Evolutionary conservation across 352 stramenopile species (phyloP).

Genomic region (Pythium brassicae): DNA sequence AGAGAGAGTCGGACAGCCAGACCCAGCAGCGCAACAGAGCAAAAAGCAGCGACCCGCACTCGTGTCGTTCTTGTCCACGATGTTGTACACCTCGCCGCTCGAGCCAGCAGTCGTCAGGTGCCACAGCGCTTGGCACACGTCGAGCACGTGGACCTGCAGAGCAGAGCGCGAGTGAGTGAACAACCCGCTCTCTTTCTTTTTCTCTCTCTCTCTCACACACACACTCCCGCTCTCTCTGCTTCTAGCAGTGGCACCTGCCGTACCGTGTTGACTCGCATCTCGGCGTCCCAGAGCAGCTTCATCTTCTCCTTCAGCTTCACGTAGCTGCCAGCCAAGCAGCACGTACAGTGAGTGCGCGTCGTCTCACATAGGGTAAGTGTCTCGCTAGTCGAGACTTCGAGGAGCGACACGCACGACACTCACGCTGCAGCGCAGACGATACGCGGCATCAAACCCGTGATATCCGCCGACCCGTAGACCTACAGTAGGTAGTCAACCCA

Average conservation of each 20-base stretch:
- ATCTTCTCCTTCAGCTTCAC: slow-evolving; percentile 85
- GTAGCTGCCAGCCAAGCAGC: slow-evolving; percentile 34
- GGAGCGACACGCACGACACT: too few relatives aligned
- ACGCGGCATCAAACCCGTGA: slow-evolving; percentile 78
- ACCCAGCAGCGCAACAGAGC: background rate
- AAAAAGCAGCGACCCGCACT: slow-evolving; percentile 38
- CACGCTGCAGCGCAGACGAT: slow-evolving; percentile 83
- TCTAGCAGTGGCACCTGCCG: background rate
- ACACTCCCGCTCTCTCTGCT: background rate
- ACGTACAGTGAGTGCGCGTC: background rate
- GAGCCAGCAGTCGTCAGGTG: slow-evolving; percentile 53
- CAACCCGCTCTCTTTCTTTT: too few relatives aligned
- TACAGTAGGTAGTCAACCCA: slow-evolving; percentile 9
- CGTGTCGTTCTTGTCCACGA: slow-evolving; percentile 85
- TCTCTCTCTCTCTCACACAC: too few relatives aligned
- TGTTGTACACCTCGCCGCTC: slow-evolving; percentile 70
- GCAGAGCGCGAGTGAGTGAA: background rate
- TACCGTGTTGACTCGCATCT: slow-evolving; percentile 87
- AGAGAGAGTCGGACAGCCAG: background rate
- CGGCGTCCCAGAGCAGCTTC: slow-evolving; percentile 83
- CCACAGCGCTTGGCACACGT: slow-evolving; percentile 78
- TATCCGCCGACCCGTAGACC: slow-evolving; percentile 79
- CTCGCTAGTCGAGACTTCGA: too few relatives aligned
- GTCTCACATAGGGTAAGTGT: too few relatives aligned
- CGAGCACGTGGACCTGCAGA: slow-evolving; percentile 66